Conservation (phyloP, 345 rosid species). For the Brassica nigra region DNA sequence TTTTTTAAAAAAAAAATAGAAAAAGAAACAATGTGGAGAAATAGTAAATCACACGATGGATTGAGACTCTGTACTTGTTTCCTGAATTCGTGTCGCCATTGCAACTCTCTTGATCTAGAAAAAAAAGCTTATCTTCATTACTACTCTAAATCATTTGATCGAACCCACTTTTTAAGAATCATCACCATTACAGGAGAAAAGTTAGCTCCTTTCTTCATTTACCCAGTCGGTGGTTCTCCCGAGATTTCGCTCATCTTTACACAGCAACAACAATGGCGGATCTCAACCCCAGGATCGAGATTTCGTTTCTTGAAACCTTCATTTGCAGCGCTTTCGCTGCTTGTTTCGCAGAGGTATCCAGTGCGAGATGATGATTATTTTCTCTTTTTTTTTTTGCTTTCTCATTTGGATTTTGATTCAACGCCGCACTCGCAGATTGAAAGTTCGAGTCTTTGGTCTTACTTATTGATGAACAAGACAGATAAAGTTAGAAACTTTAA, state of each 20-base stretch:
- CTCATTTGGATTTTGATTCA: slow-evolving; percentile 7
- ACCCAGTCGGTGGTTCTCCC: slow-evolving; percentile 38
- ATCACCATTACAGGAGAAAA: neutral
- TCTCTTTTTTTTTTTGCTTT: neutral
- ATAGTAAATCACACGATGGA: neutral
- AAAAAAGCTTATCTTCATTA: neutral
- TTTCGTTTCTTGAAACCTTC: slow-evolving; percentile 82
- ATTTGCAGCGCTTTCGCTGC: slow-evolving; percentile 96
- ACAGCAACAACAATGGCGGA: slow-evolving; percentile 52
- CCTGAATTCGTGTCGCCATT: neutral
- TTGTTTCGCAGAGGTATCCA: slow-evolving; percentile 92
- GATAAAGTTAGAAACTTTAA: neutral
- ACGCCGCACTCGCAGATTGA: neutral
- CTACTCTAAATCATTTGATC: neutral
- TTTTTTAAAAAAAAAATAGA: neutral
- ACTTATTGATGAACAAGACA: neutral
- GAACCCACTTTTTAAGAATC: neutral
- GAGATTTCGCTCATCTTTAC: slow-evolving; percentile 30
- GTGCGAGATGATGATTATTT: neutral
- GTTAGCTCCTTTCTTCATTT: neutral
- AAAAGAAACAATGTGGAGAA: neutral
- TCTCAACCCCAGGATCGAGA: slow-evolving; percentile 59
- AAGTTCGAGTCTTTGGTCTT: neutral
- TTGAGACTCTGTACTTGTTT: neutral
- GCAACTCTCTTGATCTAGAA: neutral